Conservation (phyloP, 1,284 basidiomycete genomes). For the Mycena citricolor region DNA sequence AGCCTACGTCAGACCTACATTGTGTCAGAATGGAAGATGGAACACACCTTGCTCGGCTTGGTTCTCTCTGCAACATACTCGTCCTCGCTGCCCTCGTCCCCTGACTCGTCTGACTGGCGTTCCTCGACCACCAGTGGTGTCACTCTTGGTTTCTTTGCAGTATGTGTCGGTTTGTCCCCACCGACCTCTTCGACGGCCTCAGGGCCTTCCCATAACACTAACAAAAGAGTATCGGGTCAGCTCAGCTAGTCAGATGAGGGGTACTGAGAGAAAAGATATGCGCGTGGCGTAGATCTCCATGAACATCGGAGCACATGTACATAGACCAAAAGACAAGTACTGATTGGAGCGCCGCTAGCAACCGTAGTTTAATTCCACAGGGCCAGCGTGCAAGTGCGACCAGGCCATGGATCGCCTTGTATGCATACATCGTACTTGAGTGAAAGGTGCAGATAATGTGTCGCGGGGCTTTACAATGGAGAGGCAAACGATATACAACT, state of each 20-base stretch:
- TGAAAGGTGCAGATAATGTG: no score
- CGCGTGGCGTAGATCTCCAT: neutral
- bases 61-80: slow-evolving; percentile 57
- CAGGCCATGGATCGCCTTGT: no score
- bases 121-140: slow-evolving; percentile 25
- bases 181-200: slow-evolving; percentile 48
- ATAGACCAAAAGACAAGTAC: no score
- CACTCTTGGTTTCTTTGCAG: slow-evolving; percentile 25
- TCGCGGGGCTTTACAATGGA: no score
- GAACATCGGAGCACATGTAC: neutral
- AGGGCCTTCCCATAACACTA: slow-evolving; percentile 71
- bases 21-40: slow-evolving; percentile 8
- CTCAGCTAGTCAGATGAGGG: neutral
- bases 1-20: slow-evolving; percentile 23
- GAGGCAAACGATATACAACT: slow-evolving; percentile 19
- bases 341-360: no score
- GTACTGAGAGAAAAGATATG: no score
- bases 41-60: slow-evolving; percentile 41
- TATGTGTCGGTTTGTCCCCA: slow-evolving; percentile 27
- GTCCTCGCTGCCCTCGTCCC: slow-evolving; percentile 61
- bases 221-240: neutral
- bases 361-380: no score
- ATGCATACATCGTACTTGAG: no score
- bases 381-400: no score
- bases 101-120: slow-evolving; percentile 41